Evolutionary conservation across 2,329 filamentous ascomycete genomes (phyloP).

Genomic region (Fusarium anthophilum): DNA sequence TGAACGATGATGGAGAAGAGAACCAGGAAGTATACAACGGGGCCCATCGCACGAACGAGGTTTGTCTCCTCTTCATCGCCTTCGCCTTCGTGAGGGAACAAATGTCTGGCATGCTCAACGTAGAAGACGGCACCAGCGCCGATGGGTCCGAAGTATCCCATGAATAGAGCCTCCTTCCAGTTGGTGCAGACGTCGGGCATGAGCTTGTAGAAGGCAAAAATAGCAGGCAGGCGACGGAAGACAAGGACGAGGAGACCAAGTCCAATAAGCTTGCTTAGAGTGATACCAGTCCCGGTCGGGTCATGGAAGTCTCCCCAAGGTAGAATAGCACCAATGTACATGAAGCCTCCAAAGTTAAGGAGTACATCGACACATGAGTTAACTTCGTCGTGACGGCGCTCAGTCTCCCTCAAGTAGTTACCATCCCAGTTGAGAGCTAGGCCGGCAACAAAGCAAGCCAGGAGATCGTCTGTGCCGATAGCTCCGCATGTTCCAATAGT

Average conservation of each 20-base stretch:
- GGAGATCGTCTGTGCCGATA: constrained; percentile 66
- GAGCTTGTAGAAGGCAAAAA: constrained; percentile 62
- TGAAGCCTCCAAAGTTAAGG: constrained; percentile 68
- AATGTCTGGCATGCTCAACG: constrained; percentile 58
- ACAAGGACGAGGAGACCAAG: constrained; percentile 59
- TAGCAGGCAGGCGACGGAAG: constrained; percentile 66
- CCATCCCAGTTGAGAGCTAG: constrained; percentile 70
- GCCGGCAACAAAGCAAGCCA: constrained; percentile 69
- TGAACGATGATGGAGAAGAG: constrained; percentile 40
- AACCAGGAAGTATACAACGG: constrained; percentile 54
- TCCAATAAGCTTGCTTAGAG: constrained; percentile 56
- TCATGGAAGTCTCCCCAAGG: constrained; percentile 64
- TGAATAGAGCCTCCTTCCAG: constrained; percentile 68
- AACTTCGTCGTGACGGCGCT: constrained; percentile 67
- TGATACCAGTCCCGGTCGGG: constrained; percentile 63
- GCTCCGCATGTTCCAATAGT: constrained; percentile 64
- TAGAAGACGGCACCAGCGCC: constrained; percentile 82
- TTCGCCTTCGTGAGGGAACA: constrained; percentile 50
- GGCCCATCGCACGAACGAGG: constrained; percentile 50
- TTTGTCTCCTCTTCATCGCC: constrained; percentile 47
- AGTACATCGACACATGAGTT: constrained; percentile 66
- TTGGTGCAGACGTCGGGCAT: constrained; percentile 60
- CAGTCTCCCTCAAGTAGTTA: constrained; percentile 62
- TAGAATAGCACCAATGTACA: constrained; percentile 65
- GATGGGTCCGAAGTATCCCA: constrained; percentile 78